These are phyloP conservation scores for Beta vulgaris DNA, from an alignment of 148 eudicot genomes.

Conservation along the genomic window DNA sequence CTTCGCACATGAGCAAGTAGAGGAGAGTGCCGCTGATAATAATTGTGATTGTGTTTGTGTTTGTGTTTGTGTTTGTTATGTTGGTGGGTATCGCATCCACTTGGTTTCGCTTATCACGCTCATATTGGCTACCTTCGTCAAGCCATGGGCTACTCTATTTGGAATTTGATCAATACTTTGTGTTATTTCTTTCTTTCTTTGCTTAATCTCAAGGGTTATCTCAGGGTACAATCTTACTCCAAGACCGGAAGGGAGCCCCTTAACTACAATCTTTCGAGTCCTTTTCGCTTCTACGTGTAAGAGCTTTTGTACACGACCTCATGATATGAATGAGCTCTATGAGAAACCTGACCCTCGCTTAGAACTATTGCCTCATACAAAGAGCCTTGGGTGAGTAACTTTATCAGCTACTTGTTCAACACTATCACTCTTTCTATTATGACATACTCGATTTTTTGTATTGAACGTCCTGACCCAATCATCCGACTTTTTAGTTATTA, in stretches of 20 bases:
- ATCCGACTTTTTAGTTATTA: too few species aligned
- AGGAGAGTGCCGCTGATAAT: too few species aligned
- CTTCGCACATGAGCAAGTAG: conserved; percentile 9
- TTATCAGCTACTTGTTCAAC: too few species aligned
- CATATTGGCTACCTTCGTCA: conserved; percentile 40
- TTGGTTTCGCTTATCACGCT: conserved; percentile 26
- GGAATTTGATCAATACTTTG: conserved; percentile 50
- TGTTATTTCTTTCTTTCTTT: conserved; percentile 29
- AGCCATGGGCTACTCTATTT: conserved; percentile 44
- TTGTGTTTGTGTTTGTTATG: background rate
- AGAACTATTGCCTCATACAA: conserved; percentile 19
- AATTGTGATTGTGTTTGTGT: too few species aligned
- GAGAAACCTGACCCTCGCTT: background rate
- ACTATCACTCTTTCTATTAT: too few species aligned
- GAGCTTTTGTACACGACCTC: conserved; percentile 23
- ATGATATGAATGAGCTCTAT: conserved; percentile 21
- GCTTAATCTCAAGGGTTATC: conserved; percentile 26
- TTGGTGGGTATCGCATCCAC: background rate
- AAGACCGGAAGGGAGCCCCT: conserved; percentile 39
- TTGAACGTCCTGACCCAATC: too few species aligned
- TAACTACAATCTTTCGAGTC: conserved; percentile 41
- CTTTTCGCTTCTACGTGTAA: conserved; percentile 41
- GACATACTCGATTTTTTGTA: too few species aligned
- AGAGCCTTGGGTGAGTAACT: conserved; percentile 26
- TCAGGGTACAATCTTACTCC: conserved; percentile 10